Evolutionary conservation across 768 basidiomycete genomes (phyloP), one percentile per base, ranked within the genome.

Genomic region (Suillus lakei): DNA sequence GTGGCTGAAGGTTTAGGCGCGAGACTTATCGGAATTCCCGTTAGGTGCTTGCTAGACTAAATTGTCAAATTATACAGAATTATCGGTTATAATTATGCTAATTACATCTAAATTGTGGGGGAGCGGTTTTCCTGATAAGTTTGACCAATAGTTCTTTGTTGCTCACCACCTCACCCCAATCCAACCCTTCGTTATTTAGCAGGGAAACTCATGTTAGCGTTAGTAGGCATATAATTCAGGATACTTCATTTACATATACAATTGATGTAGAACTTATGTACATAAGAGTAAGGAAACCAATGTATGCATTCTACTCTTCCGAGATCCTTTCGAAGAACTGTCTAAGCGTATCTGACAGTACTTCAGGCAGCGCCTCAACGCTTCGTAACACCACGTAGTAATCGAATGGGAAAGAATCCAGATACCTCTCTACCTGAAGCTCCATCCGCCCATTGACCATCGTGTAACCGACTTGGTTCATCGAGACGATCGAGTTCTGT

Each of bases 351-450:
- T 89, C 88, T 26, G 92, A 85, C 69, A 99, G 79, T 15, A 98
- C 93, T 63, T 96, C 92, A 4, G 98, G 97, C 43, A 99, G 79
- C 21, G 94, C 90, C 77, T 97, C 95, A 51, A 97, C 94, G 68
- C 91, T 87, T 65, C 96, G 82, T 60, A 99, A 76, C n/a, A 99
- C 90, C 56, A 98, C 91, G 70, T 95, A 99, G 73, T 96, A 97
- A 79, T 98, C 95, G 79, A 99, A 99, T 0, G 98, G 98, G 85
- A 99, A 98, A 4, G 94, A 90, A 74, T 98, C 97, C 70, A 98
- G 79, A 75, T 99, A 99, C 56, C 94, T 87, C 71, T 91, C 85
- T 79, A 97, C 85, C 72, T 92, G 87, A 65, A 99, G 79, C 76
- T 98, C 92, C 90, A 95, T 91, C 62, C 83, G 81, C 9, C 95